These are phyloP conservation scores for Jamesozyma piceae DNA, from an alignment of 805 yeast genomes.

Conservation along the genomic window DNA sequence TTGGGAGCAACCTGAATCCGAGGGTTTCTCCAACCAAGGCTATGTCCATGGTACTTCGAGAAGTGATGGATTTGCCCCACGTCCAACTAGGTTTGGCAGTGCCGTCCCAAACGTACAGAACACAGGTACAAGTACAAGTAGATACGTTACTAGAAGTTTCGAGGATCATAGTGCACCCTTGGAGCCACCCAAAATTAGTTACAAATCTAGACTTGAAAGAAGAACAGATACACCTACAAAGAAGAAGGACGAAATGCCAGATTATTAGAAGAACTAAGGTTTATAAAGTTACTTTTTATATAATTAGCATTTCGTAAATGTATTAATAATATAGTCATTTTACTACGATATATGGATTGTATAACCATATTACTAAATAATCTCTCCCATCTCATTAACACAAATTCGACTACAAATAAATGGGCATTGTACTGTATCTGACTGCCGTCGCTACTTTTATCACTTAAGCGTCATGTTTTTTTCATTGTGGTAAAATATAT, in stretches of 20 bases:
- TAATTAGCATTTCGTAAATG: neutral
- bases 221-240: conserved; percentile 6
- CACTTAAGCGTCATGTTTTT: conserved; percentile 10
- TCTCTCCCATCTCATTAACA: too few species aligned
- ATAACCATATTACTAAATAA: too few species aligned
- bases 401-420: too few species aligned
- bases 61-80: neutral
- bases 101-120: too few species aligned
- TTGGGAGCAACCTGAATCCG: neutral
- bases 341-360: too few species aligned
- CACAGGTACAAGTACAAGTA: neutral
- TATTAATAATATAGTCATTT: neutral
- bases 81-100: conserved; percentile 1
- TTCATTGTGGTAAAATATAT: too few species aligned
- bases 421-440: too few species aligned
- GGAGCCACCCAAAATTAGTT: conserved; percentile 5
- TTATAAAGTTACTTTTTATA: too few species aligned
- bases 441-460: conserved; percentile 12
- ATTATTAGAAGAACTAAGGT: conserved; percentile 9
- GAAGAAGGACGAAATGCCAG: conserved; percentile 13
- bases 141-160: neutral
- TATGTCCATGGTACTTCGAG: neutral
- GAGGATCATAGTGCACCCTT: neutral
- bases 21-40: neutral
- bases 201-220: conserved; percentile 20